A percentile compares a stretch with the other conserved stretches of the same genome.
Evolutionary conservation across 2,329 filamentous ascomycete genomes (phyloP).

Genomic region (Colletotrichum tamarilloi): DNA sequence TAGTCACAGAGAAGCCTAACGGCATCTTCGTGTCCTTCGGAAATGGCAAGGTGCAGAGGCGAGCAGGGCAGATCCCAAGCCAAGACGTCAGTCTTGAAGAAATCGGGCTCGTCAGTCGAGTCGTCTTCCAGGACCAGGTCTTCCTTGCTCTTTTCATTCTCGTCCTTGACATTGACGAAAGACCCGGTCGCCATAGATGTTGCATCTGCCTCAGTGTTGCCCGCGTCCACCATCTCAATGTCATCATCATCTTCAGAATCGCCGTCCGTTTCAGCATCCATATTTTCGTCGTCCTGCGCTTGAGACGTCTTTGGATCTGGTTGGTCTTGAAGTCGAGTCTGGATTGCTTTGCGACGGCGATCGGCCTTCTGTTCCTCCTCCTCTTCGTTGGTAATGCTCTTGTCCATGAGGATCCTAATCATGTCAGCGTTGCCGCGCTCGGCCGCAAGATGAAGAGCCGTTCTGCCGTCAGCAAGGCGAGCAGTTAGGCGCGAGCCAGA

Average conservation of each 20-base stretch:
- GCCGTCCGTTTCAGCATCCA: constrained; percentile 46
- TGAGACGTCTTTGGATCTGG: constrained; percentile 39
- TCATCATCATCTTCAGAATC: constrained; percentile 51
- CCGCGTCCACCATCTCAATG: constrained; percentile 57
- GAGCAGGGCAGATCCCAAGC: constrained; percentile 83
- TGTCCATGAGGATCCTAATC: constrained; percentile 77
- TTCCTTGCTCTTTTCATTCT: constrained; percentile 47
- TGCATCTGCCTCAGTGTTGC: constrained; percentile 62
- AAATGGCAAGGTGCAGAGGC: constrained; percentile 82
- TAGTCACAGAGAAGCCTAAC: constrained; percentile 79
- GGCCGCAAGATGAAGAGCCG: constrained; percentile 85
- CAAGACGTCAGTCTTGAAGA: constrained; percentile 82
- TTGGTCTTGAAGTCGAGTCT: constrained; percentile 41
- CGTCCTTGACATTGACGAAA: constrained; percentile 74
- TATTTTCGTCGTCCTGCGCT: constrained; percentile 40
- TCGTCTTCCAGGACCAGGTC: constrained; percentile 61
- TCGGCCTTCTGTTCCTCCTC: constrained; percentile 70
- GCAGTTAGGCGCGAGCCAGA: constrained; percentile 78
- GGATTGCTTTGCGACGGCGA: constrained; percentile 53
- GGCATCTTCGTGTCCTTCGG: constrained; percentile 75
- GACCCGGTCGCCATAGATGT: constrained; percentile 74
- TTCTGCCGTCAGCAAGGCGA: constrained; percentile 82
- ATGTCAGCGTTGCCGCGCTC: constrained; percentile 76
- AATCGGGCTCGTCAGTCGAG: constrained; percentile 74
- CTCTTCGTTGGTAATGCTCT: constrained; percentile 79